These are phyloP conservation scores for Hyphodiscus sp. DNA, from an alignment of 2,329 filamentous ascomycete genomes.

Conservation along the genomic window DNA sequence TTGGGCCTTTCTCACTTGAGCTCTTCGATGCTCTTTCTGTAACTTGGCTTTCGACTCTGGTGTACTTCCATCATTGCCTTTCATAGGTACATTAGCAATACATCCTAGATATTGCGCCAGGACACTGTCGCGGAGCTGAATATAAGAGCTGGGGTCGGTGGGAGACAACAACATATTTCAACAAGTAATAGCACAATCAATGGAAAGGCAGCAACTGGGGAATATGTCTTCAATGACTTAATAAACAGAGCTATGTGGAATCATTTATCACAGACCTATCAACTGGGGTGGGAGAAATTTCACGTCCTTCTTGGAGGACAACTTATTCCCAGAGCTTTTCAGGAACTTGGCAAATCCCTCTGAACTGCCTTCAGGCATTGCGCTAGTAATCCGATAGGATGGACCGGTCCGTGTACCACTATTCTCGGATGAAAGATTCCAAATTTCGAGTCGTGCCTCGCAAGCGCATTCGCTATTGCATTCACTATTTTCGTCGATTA, in stretches of 20 bases:
- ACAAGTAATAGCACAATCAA: background rate
- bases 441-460: background rate
- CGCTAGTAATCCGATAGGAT: background rate
- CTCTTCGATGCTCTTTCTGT: slow-evolving; percentile 23
- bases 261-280: background rate
- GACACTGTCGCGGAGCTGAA: background rate
- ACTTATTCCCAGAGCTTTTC: background rate
- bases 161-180: background rate
- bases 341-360: background rate
- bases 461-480: background rate
- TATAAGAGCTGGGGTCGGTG: background rate
- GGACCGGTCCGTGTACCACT: background rate
- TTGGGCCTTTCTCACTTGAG: slow-evolving; percentile 28
- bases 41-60: slow-evolving; percentile 5
- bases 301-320: background rate
- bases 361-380: background rate
- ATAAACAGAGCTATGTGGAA: background rate
- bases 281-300: background rate
- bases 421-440: background rate
- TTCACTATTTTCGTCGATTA: background rate
- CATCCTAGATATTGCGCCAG: background rate
- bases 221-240: background rate
- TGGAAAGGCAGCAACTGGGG: background rate
- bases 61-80: slow-evolving; percentile 4
- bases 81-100: background rate